Conservation (phyloP, 345 rosid genomes). For the Hibiscus mutabilis region DNA sequence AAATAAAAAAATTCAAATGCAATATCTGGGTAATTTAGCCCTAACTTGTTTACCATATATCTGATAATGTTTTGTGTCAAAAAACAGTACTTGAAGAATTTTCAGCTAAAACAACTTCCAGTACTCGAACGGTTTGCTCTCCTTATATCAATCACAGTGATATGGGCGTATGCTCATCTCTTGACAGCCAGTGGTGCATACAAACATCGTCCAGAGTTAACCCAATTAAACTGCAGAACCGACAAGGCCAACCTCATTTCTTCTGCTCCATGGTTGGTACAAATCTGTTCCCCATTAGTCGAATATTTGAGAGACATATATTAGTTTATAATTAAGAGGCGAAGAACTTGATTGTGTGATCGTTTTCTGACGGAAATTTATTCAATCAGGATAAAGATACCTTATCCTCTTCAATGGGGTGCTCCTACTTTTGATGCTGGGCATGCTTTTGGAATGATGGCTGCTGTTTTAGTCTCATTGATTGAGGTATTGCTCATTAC, state of each 20-base stretch:
- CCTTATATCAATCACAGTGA: conserved; percentile 58
- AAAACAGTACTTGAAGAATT: conserved; percentile 81
- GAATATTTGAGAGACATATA: not conserved
- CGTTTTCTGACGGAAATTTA: conserved; percentile 9
- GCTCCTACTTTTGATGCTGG: conserved; percentile 98
- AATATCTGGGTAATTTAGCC: too few species aligned
- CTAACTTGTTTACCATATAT: not conserved
- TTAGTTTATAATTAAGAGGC: not conserved
- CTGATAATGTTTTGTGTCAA: conserved; percentile 5
- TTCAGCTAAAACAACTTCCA: conserved; percentile 56
- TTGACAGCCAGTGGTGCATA: conserved; percentile 97
- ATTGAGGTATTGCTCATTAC: conserved; percentile 62
- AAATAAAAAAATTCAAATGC: too few species aligned
- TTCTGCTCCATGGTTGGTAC: conserved; percentile 91
- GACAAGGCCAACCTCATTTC: conserved; percentile 96
- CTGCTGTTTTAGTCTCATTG: conserved; percentile 85
- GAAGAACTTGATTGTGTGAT: not conserved
- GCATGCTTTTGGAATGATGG: conserved; percentile 98
- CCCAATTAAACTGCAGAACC: conserved; percentile 84
- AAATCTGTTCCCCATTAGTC: not conserved
- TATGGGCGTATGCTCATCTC: conserved; percentile 97
- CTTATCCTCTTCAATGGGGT: conserved; percentile 99
- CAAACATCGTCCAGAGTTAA: conserved; percentile 69
- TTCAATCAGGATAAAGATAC: conserved; percentile 75
- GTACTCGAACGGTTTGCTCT: conserved; percentile 84